Percentiles rank a stretch among this genome's conserved stretches.
These are phyloP conservation scores for Chrysoporthe cubensis DNA, from an alignment of 2,329 filamentous ascomycete genomes.

Conservation along the genomic window DNA sequence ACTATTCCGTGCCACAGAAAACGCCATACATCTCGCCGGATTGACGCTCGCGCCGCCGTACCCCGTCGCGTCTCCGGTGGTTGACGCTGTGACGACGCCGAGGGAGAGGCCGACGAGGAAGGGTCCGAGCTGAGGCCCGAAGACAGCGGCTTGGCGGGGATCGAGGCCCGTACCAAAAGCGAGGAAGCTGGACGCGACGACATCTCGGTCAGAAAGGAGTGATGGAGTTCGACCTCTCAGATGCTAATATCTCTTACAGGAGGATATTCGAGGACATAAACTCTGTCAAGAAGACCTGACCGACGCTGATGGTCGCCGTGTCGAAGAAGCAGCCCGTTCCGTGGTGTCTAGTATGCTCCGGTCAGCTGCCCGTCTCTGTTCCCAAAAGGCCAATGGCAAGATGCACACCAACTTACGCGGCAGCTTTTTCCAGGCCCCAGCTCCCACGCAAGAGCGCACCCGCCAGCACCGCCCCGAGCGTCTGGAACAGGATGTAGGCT, in stretches of 20 bases:
- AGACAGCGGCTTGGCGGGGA: slow-evolving; percentile 52
- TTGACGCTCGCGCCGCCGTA: slow-evolving; percentile 50
- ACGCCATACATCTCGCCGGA: slow-evolving; percentile 50
- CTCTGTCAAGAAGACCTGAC: slow-evolving; percentile 52
- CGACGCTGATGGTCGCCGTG: slow-evolving; percentile 39
- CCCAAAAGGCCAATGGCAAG: not conserved
- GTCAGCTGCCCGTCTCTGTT: not conserved
- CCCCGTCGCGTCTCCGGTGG: slow-evolving; percentile 43
- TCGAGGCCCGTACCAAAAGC: slow-evolving; percentile 58
- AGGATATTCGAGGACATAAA: slow-evolving; percentile 47
- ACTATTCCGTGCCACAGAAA: slow-evolving; percentile 42
- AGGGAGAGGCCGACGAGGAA: slow-evolving; percentile 50
- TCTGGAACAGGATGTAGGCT: not conserved
- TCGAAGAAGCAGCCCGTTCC: slow-evolving; percentile 46
- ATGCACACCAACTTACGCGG: slow-evolving; percentile 31
- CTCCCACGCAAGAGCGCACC: slow-evolving; percentile 46
- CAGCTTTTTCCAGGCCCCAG: slow-evolving; percentile 38
- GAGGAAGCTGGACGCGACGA: slow-evolving; percentile 41
- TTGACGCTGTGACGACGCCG: slow-evolving; percentile 42
- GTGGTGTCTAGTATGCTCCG: slow-evolving; percentile 24
- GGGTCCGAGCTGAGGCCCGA: slow-evolving; percentile 53
- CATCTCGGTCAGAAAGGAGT: not conserved
- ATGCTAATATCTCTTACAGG: slow-evolving; percentile 34
- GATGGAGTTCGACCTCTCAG: not conserved
- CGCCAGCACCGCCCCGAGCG: slow-evolving; percentile 39